These are phyloP conservation scores for Leccinum barrowsii DNA, from an alignment of 768 basidiomycete species.

Conservation along the genomic window DNA sequence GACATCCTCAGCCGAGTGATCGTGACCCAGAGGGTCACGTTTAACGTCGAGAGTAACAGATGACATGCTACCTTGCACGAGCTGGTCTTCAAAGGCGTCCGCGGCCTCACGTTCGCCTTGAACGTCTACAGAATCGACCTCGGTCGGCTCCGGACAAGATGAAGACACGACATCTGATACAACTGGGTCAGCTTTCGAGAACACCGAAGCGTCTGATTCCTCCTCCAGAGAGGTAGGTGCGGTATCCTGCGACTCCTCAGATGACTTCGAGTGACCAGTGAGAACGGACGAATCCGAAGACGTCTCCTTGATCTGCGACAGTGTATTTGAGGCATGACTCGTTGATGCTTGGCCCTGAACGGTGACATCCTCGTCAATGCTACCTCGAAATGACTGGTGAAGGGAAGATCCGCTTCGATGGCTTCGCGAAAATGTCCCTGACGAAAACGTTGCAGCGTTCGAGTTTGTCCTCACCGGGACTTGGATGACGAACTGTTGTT, in stretches of 20 bases:
- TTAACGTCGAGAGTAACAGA: conserved; percentile 39
- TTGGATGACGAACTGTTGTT: conserved; percentile 63
- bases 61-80: conserved; percentile 51
- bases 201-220: conserved; percentile 36
- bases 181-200: conserved; percentile 24
- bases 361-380: conserved; percentile 56
- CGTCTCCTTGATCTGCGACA: conserved; percentile 32
- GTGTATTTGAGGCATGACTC: conserved; percentile 14
- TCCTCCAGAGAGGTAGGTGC: conserved; percentile 49
- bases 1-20: conserved; percentile 81
- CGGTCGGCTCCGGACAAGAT: conserved; percentile 24
- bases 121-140: conserved; percentile 56
- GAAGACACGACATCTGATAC: conserved; percentile 31
- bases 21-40: conserved; percentile 52
- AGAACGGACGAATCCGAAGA: conserved; percentile 52
- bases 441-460: conserved; percentile 42
- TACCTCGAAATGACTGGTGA: conserved; percentile 35
- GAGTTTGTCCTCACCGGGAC: conserved; percentile 50
- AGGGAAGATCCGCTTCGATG: conserved; percentile 38
- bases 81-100: conserved; percentile 48
- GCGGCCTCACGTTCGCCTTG: conserved; percentile 31
- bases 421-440: conserved; percentile 45
- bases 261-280: conserved; percentile 42
- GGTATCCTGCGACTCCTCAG: conserved; percentile 46
- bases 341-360: conserved; percentile 45